Percentiles rank a stretch among this genome's conserved stretches.
phyloP scores from a whole-genome alignment of 352 stramenopile species.

The Globisporangium orthogonon region DNA sequence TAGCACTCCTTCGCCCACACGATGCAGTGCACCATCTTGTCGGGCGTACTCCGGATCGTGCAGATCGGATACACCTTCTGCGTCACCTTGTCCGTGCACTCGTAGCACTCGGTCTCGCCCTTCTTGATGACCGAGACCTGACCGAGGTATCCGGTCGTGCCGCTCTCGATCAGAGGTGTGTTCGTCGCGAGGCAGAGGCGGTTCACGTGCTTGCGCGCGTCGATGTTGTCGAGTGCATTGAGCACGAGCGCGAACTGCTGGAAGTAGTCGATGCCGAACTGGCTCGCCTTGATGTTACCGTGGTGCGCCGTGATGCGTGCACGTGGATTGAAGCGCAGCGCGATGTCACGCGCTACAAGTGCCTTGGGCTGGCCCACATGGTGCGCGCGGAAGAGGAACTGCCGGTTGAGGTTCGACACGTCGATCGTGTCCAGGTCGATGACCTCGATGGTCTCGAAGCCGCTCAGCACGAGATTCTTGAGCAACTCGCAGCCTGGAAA shows the following conservation, averaged over 20 bases:
- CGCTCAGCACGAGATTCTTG: conserved; percentile 98
- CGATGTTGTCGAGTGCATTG: conserved; percentile 99
- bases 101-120: conserved; percentile 97
- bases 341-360: conserved; percentile 75
- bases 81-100: conserved; percentile 94
- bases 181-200: conserved; percentile 93
- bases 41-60: conserved; percentile 98
- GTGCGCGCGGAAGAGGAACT: conserved; percentile 98
- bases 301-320: conserved; percentile 92
- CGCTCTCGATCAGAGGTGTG: conserved; percentile 93
- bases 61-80: conserved; percentile 99
- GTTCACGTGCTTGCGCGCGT: conserved; percentile 98
- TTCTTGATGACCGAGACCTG: conserved; percentile 98
- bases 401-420: conserved; percentile 99
- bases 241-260: conserved; percentile 96
- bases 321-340: conserved; percentile 83
- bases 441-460: conserved; percentile 90
- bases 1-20: conserved; percentile 96
- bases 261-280: conserved; percentile 94
- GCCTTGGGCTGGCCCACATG: conserved; percentile 98
- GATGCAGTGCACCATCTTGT: conserved; percentile 99
- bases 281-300: conserved; percentile 94
- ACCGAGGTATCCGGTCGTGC: conserved; percentile 97
- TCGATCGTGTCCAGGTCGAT: conserved; percentile 99
- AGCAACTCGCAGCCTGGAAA: conserved; percentile 94